Conservation (phyloP, 116 monocot species). For the Cymodocea nodosa region DNA sequence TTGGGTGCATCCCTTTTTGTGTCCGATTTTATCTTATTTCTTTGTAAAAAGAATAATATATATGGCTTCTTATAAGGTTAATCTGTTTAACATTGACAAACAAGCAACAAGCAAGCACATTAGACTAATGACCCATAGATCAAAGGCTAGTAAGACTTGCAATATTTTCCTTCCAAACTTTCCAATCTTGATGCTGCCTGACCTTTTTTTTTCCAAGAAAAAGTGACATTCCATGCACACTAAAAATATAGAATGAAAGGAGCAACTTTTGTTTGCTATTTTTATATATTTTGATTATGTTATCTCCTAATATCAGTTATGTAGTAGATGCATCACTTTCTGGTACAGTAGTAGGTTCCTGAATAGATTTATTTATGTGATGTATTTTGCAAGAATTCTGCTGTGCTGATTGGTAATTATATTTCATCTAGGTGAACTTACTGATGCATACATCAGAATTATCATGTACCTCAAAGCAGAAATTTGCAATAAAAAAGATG, state of each 20-base stretch:
- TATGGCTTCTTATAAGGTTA: background rate
- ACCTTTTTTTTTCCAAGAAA: background rate
- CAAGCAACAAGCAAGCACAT: background rate
- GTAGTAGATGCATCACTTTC: too few relatives aligned
- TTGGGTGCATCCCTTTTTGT: background rate
- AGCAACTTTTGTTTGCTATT: too few relatives aligned
- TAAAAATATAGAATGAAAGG: too few relatives aligned
- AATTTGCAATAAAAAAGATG: slow-evolving; percentile 24
- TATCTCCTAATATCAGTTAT: too few relatives aligned
- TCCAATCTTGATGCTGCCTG: background rate
- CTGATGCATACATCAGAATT: slow-evolving; percentile 59
- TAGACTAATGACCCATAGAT: background rate
- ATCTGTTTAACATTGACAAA: background rate
- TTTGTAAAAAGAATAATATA: background rate
- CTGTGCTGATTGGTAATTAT: background rate
- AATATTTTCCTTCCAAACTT: background rate
- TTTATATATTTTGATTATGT: too few relatives aligned
- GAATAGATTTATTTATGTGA: background rate
- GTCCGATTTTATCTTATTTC: background rate
- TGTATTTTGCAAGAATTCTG: background rate
- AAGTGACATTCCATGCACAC: too few relatives aligned
- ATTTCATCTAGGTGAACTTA: slow-evolving; percentile 39
- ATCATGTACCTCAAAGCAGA: slow-evolving; percentile 17
- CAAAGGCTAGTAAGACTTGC: too few relatives aligned
- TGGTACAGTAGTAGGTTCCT: too few relatives aligned